Conservation (phyloP, 768 basidiomycete genomes). For the Hortiboletus campestris region DNA sequence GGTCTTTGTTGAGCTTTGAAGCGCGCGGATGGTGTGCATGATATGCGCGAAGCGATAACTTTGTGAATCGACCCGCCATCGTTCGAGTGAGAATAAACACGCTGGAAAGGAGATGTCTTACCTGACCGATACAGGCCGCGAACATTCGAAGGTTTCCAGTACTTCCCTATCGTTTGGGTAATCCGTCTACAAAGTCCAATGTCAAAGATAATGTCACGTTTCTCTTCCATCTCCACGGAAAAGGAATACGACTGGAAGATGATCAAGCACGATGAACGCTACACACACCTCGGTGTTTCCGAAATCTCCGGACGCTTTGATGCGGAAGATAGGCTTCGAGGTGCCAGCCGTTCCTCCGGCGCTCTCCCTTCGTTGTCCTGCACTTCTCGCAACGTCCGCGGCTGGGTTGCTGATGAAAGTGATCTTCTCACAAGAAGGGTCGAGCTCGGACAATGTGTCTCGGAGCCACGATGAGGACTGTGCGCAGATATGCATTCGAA, state of each 20-base stretch:
- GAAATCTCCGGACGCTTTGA: slow-evolving; percentile 78
- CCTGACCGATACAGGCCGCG: slow-evolving; percentile 66
- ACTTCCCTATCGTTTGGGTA: slow-evolving; percentile 93
- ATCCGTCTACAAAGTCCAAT: slow-evolving; percentile 67
- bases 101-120: slow-evolving; percentile 30
- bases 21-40: slow-evolving; percentile 62
- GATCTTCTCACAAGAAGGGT: slow-evolving; percentile 82
- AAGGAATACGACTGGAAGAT: not conserved
- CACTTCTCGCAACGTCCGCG: slow-evolving; percentile 19
- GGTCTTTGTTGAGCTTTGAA: slow-evolving; percentile 84
- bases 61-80: slow-evolving; percentile 1
- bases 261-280: not conserved
- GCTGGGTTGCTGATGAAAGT: slow-evolving; percentile 79
- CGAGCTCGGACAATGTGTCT: slow-evolving; percentile 88
- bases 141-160: slow-evolving; percentile 87
- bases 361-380: slow-evolving; percentile 14
- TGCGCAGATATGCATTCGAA: slow-evolving; percentile 12
- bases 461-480: slow-evolving; percentile 85
- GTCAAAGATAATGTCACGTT: not conserved
- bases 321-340: slow-evolving; percentile 65
- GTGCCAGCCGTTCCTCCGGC: not conserved
- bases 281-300: slow-evolving; percentile 76
- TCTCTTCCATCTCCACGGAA: not conserved
- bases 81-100: not conserved
- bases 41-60: slow-evolving; percentile 89